Evolutionary conservation across 345 rosid genomes (phyloP).

Genomic region (Kandelia obovata): DNA sequence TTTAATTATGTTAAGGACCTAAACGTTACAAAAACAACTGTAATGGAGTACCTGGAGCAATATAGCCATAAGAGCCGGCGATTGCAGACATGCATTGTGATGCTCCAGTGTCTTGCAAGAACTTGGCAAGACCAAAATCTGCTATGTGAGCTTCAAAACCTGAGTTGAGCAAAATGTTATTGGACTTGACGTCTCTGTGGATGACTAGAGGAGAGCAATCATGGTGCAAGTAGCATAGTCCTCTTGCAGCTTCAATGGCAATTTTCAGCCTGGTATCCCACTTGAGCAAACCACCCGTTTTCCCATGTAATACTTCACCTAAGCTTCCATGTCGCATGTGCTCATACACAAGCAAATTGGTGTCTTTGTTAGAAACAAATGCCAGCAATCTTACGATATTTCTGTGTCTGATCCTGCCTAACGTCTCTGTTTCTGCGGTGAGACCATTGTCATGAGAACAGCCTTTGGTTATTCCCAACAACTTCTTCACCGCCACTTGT

Average conservation of each 20-base stretch:
- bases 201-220: conserved; percentile 66
- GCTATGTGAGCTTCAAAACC: conserved; percentile 74
- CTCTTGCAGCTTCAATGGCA: conserved; percentile 67
- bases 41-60: conserved; percentile 53
- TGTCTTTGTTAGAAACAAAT: conserved; percentile 59
- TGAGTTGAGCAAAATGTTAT: conserved; percentile 57
- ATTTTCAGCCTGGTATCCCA: conserved; percentile 64
- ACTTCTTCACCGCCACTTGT: conserved; percentile 62
- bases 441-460: conserved; percentile 56
- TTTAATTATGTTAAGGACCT: background rate
- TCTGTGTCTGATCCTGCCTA: conserved; percentile 66
- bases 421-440: conserved; percentile 57
- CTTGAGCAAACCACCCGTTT: conserved; percentile 46
- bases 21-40: no score
- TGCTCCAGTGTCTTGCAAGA: conserved; percentile 47
- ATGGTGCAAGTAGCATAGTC: conserved; percentile 70
- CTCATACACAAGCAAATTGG: conserved; percentile 61
- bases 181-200: conserved; percentile 75
- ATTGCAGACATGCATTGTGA: conserved; percentile 75
- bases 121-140: conserved; percentile 71
- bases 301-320: conserved; percentile 61
- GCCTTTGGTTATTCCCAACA: conserved; percentile 41
- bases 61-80: conserved; percentile 75
- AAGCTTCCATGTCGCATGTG: conserved; percentile 70
- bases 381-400: conserved; percentile 64